Percentiles rank a stretch among this genome's conserved stretches.
phyloP scores from a whole-genome alignment of 768 basidiomycete species.

The Hygrophorus pudorinus region DNA sequence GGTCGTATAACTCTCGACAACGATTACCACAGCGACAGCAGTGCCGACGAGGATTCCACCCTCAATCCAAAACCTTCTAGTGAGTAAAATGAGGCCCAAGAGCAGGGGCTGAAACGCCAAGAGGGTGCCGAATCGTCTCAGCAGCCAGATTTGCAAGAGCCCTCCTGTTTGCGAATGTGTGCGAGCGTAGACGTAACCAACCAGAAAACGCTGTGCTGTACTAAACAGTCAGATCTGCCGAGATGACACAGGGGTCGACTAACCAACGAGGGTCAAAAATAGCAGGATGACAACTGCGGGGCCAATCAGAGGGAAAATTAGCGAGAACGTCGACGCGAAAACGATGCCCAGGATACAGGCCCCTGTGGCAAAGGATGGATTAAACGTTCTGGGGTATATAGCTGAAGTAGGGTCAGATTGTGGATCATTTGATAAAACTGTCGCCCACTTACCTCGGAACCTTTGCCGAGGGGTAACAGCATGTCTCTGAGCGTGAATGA shows the following conservation, averaged over 20 bases:
- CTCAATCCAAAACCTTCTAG: constrained; percentile 59
- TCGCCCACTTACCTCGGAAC: constrained; percentile 52
- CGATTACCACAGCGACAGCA: constrained; percentile 41
- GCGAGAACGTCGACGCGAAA: constrained; percentile 62
- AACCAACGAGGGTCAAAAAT: constrained; percentile 57
- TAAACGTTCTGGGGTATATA: constrained; percentile 61
- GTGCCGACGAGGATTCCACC: constrained; percentile 52
- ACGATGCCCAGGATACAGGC: constrained; percentile 59
- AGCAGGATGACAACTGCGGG: constrained; percentile 61
- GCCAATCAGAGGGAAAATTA: constrained; percentile 70
- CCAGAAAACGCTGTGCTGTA: constrained; percentile 68
- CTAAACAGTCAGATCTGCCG: not conserved
- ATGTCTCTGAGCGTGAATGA: constrained; percentile 42
- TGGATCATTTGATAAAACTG: constrained; percentile 3
- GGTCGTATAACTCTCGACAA: constrained; percentile 51
- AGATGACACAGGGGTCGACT: constrained; percentile 13
- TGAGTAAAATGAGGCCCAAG: constrained; percentile 63
- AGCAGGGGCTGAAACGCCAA: constrained; percentile 66
- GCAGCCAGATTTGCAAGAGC: constrained; percentile 62
- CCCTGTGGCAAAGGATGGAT: constrained; percentile 57
- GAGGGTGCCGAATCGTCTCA: constrained; percentile 63
- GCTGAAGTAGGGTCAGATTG: constrained; percentile 26
- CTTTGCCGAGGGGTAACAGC: constrained; percentile 70
- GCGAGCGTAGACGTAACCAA: constrained; percentile 69
- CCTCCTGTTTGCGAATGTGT: constrained; percentile 71